A percentile compares a stretch with the other conserved stretches of the same genome.
Conservation (phyloP, 306 rosid genomes). For the Clitoria ternatea region DNA sequence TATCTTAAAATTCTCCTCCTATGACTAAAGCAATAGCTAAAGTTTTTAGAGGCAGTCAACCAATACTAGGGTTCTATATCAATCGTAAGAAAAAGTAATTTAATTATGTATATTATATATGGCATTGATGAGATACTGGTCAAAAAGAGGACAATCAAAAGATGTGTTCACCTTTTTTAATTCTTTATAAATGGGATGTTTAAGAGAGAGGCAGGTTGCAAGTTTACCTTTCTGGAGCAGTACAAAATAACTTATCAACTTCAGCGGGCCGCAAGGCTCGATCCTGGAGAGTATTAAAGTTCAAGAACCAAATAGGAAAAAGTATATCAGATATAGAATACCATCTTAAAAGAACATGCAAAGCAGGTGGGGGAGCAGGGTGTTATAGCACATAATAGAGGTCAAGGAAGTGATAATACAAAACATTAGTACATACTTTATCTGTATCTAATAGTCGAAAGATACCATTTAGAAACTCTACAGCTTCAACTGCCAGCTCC, state of each 20-base stretch:
- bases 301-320: constrained; percentile 27
- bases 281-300: constrained; percentile 53
- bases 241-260: constrained; percentile 70
- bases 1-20: neutral
- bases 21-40: neutral
- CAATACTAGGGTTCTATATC: constrained; percentile 5
- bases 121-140: neutral
- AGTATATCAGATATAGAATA: constrained; percentile 23
- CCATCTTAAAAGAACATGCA: neutral
- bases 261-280: constrained; percentile 71
- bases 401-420: neutral
- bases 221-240: constrained; percentile 89
- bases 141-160: neutral
- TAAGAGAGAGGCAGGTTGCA: neutral
- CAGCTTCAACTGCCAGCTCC: constrained; percentile 87
- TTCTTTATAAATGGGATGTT: neutral
- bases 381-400: neutral
- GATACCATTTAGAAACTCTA: constrained; percentile 77
- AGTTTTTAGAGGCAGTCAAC: neutral
- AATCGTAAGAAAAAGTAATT: constrained; percentile 2
- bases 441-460: constrained; percentile 77
- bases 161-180: constrained; percentile 44
- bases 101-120: neutral
- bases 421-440: constrained; percentile 51
- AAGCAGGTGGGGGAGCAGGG: too few species aligned